Base-by-base conservation (phyloP, 768 basidiomycete species). In the Dacryopinax spathularia region DNA sequence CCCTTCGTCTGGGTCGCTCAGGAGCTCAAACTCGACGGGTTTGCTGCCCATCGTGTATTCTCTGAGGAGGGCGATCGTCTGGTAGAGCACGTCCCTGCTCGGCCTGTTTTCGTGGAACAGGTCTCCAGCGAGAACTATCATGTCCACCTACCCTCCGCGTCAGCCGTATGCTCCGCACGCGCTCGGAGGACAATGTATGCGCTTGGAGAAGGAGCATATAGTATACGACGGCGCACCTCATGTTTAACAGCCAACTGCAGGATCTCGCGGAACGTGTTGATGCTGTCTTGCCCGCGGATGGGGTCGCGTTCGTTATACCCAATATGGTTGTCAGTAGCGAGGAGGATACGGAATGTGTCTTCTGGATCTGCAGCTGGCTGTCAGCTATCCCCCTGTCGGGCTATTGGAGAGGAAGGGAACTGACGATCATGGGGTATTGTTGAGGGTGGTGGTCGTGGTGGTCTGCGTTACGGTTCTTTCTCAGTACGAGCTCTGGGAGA, bases 51-150 rank as follows among this genome's bases (percentile, higher is more conserved):
- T 69, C 0, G 91, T 91, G 73, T 89, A 91, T 75, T 99, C 91
- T 60, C 96, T 83, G 63, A 99, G 75, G 15, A 97, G 79, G 1
- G 91, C 90, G 69, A 91, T 89, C 0, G 87, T 88, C 71, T 89
- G 85, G 74, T 94, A 95, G 33, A 98, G 74, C 66, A 88, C 88
- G 61, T 91, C 90, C 67, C 95, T 77, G 31, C 90, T 90, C 0
- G 96, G 96, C 66, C 92, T 84, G 74, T 98, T 99, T 71, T 99
- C 96, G 73, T 99, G 96, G 71, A 99, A 99, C 2, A 99, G 78
- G 72, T 99, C 96, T 7, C 96, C 96, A 15, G 88, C 95, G 6
- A 98, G 84, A 9, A 99, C 82, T 43, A 99, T 81, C 72, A 98
- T 91, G 76, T 99, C 96, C 62, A 97, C 95, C 91, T 95, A 65